Evolutionary conservation across 75 land plant species (phyloP).

Genomic region (Adiantum capillusveneris): DNA sequence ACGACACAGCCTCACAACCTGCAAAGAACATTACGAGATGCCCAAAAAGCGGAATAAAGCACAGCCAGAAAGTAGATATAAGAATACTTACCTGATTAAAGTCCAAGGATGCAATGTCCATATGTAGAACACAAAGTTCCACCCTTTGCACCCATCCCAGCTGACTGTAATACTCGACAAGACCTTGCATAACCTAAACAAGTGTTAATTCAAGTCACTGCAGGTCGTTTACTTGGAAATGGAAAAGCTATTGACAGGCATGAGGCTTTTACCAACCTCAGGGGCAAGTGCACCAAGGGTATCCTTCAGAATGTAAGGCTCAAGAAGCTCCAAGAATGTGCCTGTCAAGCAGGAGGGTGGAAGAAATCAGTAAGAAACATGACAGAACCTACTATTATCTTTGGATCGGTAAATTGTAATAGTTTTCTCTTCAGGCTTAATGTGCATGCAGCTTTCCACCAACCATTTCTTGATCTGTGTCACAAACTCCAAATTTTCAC

Average conservation of each 20-base stretch:
- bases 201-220: neutral
- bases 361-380: neutral
- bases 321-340: conserved; percentile 93
- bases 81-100: conserved; percentile 73
- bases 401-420: no score
- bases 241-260: no score
- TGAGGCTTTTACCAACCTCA: conserved; percentile 42
- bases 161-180: conserved; percentile 92
- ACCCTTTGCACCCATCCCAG: conserved; percentile 93
- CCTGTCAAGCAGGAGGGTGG: conserved; percentile 70
- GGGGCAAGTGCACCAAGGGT: conserved; percentile 90
- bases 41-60: neutral
- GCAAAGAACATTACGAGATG: conserved; percentile 4
- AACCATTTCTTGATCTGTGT: no score
- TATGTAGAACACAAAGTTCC: conserved; percentile 96
- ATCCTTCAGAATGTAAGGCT: conserved; percentile 94
- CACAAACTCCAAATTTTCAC: no score
- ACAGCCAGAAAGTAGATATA: neutral
- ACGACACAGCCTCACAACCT: conserved; percentile 85
- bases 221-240: no score
- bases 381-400: no score
- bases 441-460: no score
- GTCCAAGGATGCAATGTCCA: conserved; percentile 96
- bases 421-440: no score
- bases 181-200: conserved; percentile 95